Evolutionary conservation across 1,284 basidiomycete genomes (phyloP), one percentile per base, ranked within the genome.

Genomic region (Microbotryum intermedium): DNA sequence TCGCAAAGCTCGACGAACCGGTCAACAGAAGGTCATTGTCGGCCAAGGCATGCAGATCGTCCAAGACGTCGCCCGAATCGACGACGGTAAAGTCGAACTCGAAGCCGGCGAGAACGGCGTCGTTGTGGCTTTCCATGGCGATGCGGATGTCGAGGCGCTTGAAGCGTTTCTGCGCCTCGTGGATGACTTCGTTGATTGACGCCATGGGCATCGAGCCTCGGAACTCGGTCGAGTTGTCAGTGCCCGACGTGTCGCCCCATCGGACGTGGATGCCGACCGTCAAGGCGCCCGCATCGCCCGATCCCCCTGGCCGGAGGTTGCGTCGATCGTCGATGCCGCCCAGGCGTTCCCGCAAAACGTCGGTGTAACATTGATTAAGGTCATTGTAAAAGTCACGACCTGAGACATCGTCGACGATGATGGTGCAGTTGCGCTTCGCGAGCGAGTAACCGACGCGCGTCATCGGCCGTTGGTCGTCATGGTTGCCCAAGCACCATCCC

Each of bases 251-350:
- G 50, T 51, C 50, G 50, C 50, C 50, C 50, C 50, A 51, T 16
- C 50, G 50, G 34, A 51, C 42, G 34, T 51, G 50, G 34, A 51
- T 25, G 10, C 50, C 50, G 21, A 51, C 50, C 21, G 50, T 51
- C 10, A 51, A 18, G 10, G 34, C 34, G 13, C 20, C 13, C 10
- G 30, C 21, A 21, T 51, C 29, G 34, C 50, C 34, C 6, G 30
- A 13, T 25, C 20, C 16, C 4, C 18, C 34, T 39, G 34, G 34
- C 18, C 34, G 34, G 34, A 16, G 11, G 34, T 39, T 39, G 34
- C 34, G 34, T 16, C 34, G 34, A 18, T 34, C 20, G 21, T 30
- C 21, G 6, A 34, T 10, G 34, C 16, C 30, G 16, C 50, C 50
- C 5, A 51, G 34, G 6, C 50, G 50, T 23, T 51, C 50, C 10